A percentile compares a stretch with the other conserved stretches of the same genome.
These are phyloP conservation scores for Talaromyces atroroseus DNA, from an alignment of 2,329 filamentous ascomycete genomes.

Conservation along the genomic window DNA sequence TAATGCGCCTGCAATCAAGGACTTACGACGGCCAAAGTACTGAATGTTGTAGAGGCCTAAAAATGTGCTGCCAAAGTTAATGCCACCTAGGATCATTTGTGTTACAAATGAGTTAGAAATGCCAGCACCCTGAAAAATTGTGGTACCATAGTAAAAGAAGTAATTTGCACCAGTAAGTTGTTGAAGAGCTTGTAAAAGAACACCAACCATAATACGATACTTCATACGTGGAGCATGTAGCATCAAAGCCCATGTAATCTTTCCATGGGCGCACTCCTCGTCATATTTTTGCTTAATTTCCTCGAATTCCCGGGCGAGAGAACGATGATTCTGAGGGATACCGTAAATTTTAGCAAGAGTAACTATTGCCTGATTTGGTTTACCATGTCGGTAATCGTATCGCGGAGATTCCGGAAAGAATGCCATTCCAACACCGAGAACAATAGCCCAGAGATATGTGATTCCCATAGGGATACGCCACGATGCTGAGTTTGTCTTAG, in stretches of 20 bases:
- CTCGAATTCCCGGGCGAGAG: slow-evolving; percentile 47
- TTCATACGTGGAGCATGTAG: slow-evolving; percentile 40
- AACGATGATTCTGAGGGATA: slow-evolving; percentile 47
- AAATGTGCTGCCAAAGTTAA: slow-evolving; percentile 64
- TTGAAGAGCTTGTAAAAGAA: slow-evolving; percentile 39
- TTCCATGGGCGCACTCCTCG: slow-evolving; percentile 39
- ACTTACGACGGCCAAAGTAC: slow-evolving; percentile 61
- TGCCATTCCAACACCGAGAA: slow-evolving; percentile 51
- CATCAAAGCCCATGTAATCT: slow-evolving; percentile 30
- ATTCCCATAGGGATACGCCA: slow-evolving; percentile 52
- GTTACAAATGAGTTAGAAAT: slow-evolving; percentile 59
- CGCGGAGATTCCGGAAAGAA: slow-evolving; percentile 54
- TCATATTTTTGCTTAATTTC: slow-evolving; percentile 55
- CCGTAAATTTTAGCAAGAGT: slow-evolving; percentile 53
- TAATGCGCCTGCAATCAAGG: slow-evolving; percentile 59
- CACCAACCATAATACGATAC: slow-evolving; percentile 37
- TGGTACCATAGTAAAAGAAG: slow-evolving; percentile 56
- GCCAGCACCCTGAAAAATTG: slow-evolving; percentile 61
- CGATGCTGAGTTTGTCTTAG: slow-evolving; percentile 31
- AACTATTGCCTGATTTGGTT: slow-evolving; percentile 45
- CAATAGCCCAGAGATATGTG: slow-evolving; percentile 51
- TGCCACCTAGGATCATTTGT: slow-evolving; percentile 59
- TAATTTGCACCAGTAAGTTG: slow-evolving; percentile 44
- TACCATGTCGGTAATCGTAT: slow-evolving; percentile 53
- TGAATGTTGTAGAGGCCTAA: slow-evolving; percentile 64